Evolutionary conservation across 108 stramenopile species (phyloP).

Genomic region (Mayamaea pseudoterrestris): DNA sequence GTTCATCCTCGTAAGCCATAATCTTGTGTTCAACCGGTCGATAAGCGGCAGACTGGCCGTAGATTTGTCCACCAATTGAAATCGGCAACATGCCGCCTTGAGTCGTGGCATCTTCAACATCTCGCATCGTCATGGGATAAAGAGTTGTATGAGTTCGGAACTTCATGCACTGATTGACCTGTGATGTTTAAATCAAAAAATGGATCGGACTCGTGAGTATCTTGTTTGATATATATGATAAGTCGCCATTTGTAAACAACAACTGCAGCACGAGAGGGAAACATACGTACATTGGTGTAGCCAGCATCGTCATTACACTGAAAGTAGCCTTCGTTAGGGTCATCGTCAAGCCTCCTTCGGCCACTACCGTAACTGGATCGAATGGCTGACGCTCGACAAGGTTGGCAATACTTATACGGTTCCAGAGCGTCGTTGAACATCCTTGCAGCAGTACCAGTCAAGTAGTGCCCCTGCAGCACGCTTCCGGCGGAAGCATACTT

Average conservation of each 20-base stretch:
- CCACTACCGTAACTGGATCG: background rate
- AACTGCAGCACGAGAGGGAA: too few relatives aligned
- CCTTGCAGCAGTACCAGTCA: conserved; percentile 11
- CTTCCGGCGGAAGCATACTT: background rate
- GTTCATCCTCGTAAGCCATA: too few relatives aligned
- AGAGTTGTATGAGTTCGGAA: conserved; percentile 32
- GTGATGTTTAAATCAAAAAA: too few relatives aligned
- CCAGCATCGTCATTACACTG: conserved; percentile 49
- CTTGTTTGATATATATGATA: too few relatives aligned
- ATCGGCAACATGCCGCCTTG: conserved; percentile 45
- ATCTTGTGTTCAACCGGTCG: too few relatives aligned
- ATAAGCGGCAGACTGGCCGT: too few relatives aligned
- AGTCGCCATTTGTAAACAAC: too few relatives aligned
- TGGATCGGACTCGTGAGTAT: too few relatives aligned
- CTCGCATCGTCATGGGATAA: conserved; percentile 23
- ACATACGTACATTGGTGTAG: conserved; percentile 43
- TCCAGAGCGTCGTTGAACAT: conserved; percentile 33
- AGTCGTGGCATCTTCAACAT: conserved; percentile 27
- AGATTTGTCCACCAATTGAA: too few relatives aligned
- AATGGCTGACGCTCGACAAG: background rate
- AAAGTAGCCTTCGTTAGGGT: conserved; percentile 8
- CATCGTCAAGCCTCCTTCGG: conserved; percentile 4
- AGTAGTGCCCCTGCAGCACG: background rate
- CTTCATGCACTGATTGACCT: conserved; percentile 60
- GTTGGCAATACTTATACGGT: conserved; percentile 14